phyloP scores from a whole-genome alignment of 2,329 filamentous ascomycete genomes.

The Aspergillus latus region DNA sequence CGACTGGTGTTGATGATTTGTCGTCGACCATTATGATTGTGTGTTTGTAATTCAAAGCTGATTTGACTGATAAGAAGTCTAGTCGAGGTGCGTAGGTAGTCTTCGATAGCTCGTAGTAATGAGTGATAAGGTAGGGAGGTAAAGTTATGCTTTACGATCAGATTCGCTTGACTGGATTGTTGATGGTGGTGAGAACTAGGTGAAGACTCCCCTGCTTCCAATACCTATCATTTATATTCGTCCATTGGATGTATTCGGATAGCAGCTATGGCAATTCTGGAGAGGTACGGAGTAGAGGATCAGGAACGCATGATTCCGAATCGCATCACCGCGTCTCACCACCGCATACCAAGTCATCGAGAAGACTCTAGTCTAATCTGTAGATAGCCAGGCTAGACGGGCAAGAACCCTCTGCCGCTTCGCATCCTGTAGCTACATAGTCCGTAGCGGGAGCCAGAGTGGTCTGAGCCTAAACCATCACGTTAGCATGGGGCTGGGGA shows the following conservation, averaged over 20 bases:
- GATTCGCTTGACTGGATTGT: background rate
- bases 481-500: background rate
- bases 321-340: conserved; percentile 6
- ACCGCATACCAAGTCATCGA: background rate
- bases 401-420: background rate
- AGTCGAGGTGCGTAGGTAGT: too few relatives aligned
- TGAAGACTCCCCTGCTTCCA: background rate
- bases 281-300: background rate
- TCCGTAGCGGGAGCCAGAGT: background rate
- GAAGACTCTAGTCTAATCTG: background rate
- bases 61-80: too few relatives aligned
- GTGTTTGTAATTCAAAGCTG: background rate
- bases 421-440: background rate
- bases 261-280: background rate
- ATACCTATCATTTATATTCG: background rate
- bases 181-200: background rate
- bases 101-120: too few relatives aligned
- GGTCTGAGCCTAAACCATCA: conserved; percentile 2
- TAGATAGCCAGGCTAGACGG: background rate
- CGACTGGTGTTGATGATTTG: background rate
- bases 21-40: background rate
- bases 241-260: background rate
- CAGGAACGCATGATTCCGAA: conserved; percentile 8
- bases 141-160: background rate
- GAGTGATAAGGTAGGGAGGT: background rate